Evolutionary conservation across 805 yeast genomes (phyloP).

Genomic region (Lipomyces sp.): DNA sequence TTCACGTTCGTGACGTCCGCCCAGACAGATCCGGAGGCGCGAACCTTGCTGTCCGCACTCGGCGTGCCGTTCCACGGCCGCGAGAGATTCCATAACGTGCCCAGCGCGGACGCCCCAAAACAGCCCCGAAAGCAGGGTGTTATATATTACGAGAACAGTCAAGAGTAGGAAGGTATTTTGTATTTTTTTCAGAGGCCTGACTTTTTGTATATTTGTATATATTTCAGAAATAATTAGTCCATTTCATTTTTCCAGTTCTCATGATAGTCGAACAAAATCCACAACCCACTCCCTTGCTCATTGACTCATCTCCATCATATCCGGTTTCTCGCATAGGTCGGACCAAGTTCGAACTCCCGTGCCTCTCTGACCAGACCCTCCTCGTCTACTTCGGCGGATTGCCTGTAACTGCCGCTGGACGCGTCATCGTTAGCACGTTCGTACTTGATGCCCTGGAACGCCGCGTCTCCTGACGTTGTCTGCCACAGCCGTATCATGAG

Average conservation of each 20-base stretch:
- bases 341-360: conserved; percentile 15
- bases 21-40: conserved; percentile 84
- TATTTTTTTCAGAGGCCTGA: neutral
- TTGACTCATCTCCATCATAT: no score
- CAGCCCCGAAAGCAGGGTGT: conserved; percentile 9
- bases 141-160: conserved; percentile 10
- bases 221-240: neutral
- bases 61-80: conserved; percentile 43
- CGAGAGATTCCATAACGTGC: conserved; percentile 23
- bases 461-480: conserved; percentile 1
- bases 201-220: neutral
- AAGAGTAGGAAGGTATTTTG: neutral
- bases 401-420: conserved; percentile 11
- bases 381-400: conserved; percentile 15
- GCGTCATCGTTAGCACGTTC: conserved; percentile 22
- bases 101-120: conserved; percentile 8
- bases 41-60: conserved; percentile 73
- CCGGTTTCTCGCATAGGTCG: neutral
- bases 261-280: neutral
- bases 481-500: conserved; percentile 36
- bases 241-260: neutral
- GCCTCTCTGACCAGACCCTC: conserved; percentile 20
- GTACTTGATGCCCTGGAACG: conserved; percentile 12
- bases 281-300: neutral
- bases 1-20: conserved; percentile 84